These are phyloP conservation scores for Talaromyces sp. DNA, from an alignment of 2,329 filamentous ascomycete species.

Conservation along the genomic window DNA sequence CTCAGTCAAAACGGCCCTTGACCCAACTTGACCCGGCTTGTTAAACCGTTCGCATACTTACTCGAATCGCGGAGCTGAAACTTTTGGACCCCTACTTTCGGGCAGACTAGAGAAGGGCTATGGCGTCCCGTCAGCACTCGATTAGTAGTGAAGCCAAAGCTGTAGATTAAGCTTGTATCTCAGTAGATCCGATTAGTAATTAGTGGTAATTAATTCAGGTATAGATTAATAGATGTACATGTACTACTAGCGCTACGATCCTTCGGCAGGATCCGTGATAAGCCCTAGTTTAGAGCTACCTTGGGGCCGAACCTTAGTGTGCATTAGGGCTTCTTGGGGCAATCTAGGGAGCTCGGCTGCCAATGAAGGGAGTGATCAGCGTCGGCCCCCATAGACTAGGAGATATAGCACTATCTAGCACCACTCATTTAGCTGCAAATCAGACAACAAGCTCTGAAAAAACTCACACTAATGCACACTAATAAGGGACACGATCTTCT, in stretches of 20 bases:
- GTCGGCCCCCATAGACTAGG: neutral
- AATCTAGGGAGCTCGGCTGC: neutral
- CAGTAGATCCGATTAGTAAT: neutral
- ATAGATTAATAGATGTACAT: neutral
- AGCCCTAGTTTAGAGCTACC: neutral
- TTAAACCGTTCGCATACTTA: neutral
- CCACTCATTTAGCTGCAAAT: neutral
- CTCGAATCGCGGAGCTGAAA: neutral
- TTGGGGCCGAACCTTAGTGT: neutral
- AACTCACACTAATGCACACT: neutral
- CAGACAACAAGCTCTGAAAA: neutral
- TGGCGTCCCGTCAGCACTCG: neutral
- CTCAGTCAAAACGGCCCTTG: neutral
- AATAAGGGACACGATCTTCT: neutral
- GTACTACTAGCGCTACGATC: neutral
- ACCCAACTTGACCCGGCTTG: neutral
- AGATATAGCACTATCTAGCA: neutral
- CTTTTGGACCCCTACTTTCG: neutral
- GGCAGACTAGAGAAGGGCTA: neutral
- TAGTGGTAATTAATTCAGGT: neutral
- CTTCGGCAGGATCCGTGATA: neutral
- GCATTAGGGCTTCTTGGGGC: neutral
- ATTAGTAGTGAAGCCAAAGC: neutral
- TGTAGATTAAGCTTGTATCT: neutral
- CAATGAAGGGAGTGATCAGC: neutral